Evolutionary conservation across 192 early-diverging fungal species (phyloP), one percentile per base, ranked within the genome.

Genomic region (Diversispora epigaea): DNA sequence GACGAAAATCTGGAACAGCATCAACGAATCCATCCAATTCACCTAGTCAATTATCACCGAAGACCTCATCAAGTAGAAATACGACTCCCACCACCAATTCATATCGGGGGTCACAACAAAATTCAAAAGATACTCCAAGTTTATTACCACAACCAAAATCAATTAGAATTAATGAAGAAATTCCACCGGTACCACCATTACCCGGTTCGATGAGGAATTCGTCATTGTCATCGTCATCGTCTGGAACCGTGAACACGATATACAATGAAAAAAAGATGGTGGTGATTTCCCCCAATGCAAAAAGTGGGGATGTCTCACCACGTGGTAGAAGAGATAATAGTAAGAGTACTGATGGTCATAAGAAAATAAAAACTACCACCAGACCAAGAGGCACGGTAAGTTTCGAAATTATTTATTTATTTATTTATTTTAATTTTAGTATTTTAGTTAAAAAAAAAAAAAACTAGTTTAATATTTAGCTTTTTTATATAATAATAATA

Each of bases 101-200:
- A 32, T 32, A 32, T 32, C 25, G 25, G n/a, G n/a, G n/a, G n/a
- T n/a, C n/a, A n/a, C n/a, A n/a, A 32, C 25, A 32, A 32, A 32
- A 32, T 32, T 32, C 25, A 32, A 32, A 32, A 2, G 25, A 32
- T 32, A 32, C 25, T 32, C 25, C 73, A 54, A 75, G 73, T 44
- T 41, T 65, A 25, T 43, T 75, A 14, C 73, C 73, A 21, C 61
- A 75, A 54, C 22, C 62, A 15, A 63, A 65, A 55, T 50, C 62
- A 52, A 15, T 41, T 41, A 75, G 41, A 72, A 56, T 45, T 75
- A 44, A 62, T 62, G 73, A 65, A 40, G 72, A 74, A 22, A 60
- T 74, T 62, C 72, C 72, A 50, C 72, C 72, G 19, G 62, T 75
- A 54, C 73, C 73, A 1, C 14, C 73, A n/a, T 25, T 75, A 65